These are phyloP conservation scores for Cupressus sempervirens DNA, from an alignment of 75 land plant genomes.

Conservation along the genomic window DNA sequence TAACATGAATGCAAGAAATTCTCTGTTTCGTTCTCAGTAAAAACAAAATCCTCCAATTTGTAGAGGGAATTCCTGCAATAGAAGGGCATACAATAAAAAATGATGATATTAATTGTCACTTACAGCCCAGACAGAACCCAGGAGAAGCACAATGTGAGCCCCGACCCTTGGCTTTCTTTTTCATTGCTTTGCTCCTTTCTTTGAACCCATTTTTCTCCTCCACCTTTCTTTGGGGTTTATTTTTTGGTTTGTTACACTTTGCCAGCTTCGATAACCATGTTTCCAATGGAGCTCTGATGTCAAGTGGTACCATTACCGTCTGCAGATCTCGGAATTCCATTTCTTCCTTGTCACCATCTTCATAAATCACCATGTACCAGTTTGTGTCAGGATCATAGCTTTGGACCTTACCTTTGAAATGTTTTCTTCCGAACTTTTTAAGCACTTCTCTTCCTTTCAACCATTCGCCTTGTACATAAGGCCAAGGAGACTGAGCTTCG, in stretches of 20 bases:
- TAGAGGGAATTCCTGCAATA: neutral
- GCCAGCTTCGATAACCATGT: neutral
- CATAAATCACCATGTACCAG: slow-evolving; percentile 80
- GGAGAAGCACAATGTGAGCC: slow-evolving; percentile 1
- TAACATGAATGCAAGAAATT: neutral
- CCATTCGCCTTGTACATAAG: slow-evolving; percentile 41
- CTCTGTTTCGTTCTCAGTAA: neutral
- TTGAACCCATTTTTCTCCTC: neutral
- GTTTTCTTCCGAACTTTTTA: slow-evolving; percentile 52
- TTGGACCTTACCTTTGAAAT: slow-evolving; percentile 42
- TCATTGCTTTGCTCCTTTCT: neutral
- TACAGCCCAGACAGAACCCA: slow-evolving; percentile 1
- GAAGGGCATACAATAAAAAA: neutral
- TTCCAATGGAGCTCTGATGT: slow-evolving; percentile 37
- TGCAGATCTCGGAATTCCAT: slow-evolving; percentile 69
- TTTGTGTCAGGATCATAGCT: slow-evolving; percentile 58
- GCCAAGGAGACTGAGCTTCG: slow-evolving; percentile 4
- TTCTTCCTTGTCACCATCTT: slow-evolving; percentile 88
- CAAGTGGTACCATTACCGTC: slow-evolving; percentile 55
- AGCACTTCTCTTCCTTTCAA: slow-evolving; percentile 58
- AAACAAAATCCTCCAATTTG: neutral
- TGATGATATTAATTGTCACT: neutral
- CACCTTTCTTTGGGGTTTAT: neutral
- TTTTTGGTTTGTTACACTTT: neutral
- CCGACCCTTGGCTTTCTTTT: neutral